Evolutionary conservation across 106 monocot species (phyloP), one percentile per base, ranked within the genome.

Genomic region (Ottelia alismoides): DNA sequence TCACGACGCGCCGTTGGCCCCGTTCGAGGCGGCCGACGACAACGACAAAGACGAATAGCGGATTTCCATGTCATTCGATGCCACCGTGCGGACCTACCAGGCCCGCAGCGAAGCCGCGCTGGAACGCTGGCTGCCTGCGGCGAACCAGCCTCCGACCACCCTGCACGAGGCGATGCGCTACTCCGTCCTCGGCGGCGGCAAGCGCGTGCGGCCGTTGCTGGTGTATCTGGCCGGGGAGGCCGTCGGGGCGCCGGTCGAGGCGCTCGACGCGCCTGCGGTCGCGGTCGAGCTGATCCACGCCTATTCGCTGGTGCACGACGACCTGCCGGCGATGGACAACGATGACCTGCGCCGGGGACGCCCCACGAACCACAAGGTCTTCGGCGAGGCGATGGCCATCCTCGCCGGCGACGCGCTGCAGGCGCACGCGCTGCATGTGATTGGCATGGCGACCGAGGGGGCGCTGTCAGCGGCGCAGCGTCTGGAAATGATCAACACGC

Each of bases 231-330:
- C 35, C 35, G 4, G 35, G 9, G 35, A 40, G 35, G 9, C 14
- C 35, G 35, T 40, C 35, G 35, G 35, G 9, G 35, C 9, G 9
- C 9, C 4, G 9, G 35, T 6, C 9, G 35, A 14, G 9, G 9
- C 14, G 35, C 9, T 14, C 35, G 14, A 6, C 9, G 9, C 35
- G 35, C 9, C 14, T 4, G 35, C 35, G 35, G 4, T 4, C 35
- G 35, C 35, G 9, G 14, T 14, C 35, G 35, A 40, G 35, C 4
- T 40, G 35, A 40, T 40, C 35, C 35, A 40, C 35, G 14, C 35
- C 35, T 6, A 6, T 4, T 40, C 35, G 9, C 35, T 40, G 9
- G 14, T 40, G 9, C 85, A 85, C 35, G 35, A 40, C 35, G 35
- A 40, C 14, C 35, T 40, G 4, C 35, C 35, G 9, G 4, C 56